Evolutionary conservation across 2,329 filamentous ascomycete genomes (phyloP).

Genomic region (Arthroderma sp.): DNA sequence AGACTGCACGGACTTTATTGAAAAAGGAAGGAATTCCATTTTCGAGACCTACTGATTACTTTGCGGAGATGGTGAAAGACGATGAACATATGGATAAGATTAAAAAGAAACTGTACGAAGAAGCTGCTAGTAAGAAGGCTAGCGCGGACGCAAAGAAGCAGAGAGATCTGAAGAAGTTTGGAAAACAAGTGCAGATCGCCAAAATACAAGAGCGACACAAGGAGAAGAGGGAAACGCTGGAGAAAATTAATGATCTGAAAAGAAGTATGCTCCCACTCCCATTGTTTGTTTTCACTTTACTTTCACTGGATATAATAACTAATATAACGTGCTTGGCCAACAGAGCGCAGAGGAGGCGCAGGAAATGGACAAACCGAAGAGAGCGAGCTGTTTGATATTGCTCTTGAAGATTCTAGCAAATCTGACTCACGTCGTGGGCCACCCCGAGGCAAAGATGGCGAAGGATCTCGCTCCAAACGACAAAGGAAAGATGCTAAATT

Average conservation of each 20-base stretch:
- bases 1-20: conserved; percentile 58
- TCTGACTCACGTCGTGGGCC: conserved; percentile 36
- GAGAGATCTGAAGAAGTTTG: conserved; percentile 96
- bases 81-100: conserved; percentile 98
- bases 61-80: conserved; percentile 97
- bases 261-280: conserved; percentile 60
- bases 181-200: conserved; percentile 93
- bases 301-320: conserved; percentile 17
- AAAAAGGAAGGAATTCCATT: conserved; percentile 76
- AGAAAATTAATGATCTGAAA: conserved; percentile 92
- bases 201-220: conserved; percentile 91
- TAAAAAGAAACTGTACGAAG: conserved; percentile 83
- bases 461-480: conserved; percentile 51
- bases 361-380: conserved; percentile 56
- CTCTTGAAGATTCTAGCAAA: conserved; percentile 58
- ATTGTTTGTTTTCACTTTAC: neutral
- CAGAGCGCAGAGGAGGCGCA: conserved; percentile 68
- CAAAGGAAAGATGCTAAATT: conserved; percentile 92
- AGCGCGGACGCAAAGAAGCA: conserved; percentile 80
- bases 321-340: conserved; percentile 9
- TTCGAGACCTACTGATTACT: conserved; percentile 83
- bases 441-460: conserved; percentile 24
- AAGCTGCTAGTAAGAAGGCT: conserved; percentile 85
- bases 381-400: conserved; percentile 82
- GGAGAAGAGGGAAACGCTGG: conserved; percentile 81